A percentile compares a stretch with the other conserved stretches of the same genome.
Conservation (phyloP, 768 basidiomycete species). For the Rhodocollybia butyracea region DNA sequence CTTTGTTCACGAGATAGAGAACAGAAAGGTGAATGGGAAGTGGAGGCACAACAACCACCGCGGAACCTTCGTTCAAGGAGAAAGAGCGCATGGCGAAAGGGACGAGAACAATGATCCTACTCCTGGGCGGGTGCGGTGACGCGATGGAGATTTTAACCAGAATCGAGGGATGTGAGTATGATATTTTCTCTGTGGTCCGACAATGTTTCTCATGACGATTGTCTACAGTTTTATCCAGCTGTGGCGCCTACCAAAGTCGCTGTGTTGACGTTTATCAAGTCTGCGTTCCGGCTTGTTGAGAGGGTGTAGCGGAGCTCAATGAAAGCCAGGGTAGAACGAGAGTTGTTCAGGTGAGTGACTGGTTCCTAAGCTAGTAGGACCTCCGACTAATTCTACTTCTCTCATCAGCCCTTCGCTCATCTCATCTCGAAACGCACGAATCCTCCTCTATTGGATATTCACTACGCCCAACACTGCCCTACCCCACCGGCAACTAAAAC, state of each 20-base stretch:
- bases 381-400: not conserved
- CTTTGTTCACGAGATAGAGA: constrained; percentile 15
- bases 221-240: constrained; percentile 82
- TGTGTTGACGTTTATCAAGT: constrained; percentile 87
- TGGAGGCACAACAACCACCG: constrained; percentile 32
- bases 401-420: constrained; percentile 74
- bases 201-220: not conserved
- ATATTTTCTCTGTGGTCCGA: not conserved
- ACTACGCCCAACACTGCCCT: constrained; percentile 31
- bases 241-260: constrained; percentile 89
- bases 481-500: constrained; percentile 49
- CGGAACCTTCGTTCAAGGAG: constrained; percentile 24
- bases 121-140: constrained; percentile 65
- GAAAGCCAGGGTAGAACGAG: constrained; percentile 59
- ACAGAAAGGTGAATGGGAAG: constrained; percentile 19
- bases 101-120: constrained; percentile 32
- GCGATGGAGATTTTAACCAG: constrained; percentile 90
- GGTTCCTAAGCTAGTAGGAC: too few species aligned
- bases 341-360: constrained; percentile 86
- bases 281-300: constrained; percentile 89
- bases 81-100: constrained; percentile 23
- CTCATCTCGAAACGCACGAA: constrained; percentile 89
- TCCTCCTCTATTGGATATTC: constrained; percentile 60
- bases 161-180: constrained; percentile 82
- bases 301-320: constrained; percentile 88